Conservation (phyloP, 2,329 filamentous ascomycete species). For the Purpureocillium takamizusanense region DNA sequence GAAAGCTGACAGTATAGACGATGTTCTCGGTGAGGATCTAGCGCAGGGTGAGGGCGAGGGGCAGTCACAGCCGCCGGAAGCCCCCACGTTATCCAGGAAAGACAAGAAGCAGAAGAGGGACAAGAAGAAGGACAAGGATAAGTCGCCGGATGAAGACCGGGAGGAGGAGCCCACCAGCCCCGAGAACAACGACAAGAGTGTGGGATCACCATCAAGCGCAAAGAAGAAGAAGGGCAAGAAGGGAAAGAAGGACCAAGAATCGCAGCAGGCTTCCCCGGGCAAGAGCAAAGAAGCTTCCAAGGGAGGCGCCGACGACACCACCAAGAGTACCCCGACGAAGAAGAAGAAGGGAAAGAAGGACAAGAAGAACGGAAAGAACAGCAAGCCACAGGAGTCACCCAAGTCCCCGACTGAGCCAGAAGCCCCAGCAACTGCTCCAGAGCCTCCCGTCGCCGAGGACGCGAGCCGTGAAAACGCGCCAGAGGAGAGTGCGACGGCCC, state of each 20-base stretch:
- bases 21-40: background rate
- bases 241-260: constrained; percentile 12
- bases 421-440: background rate
- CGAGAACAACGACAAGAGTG: constrained; percentile 7
- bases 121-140: constrained; percentile 10
- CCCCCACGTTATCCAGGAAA: constrained; percentile 4
- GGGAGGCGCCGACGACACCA: constrained; percentile 7
- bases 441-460: background rate
- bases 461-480: background rate
- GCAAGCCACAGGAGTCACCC: constrained; percentile 10
- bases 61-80: background rate
- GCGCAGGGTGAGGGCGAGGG: constrained; percentile 2
- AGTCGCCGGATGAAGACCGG: constrained; percentile 1
- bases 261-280: constrained; percentile 4
- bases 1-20: background rate
- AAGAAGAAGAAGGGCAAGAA: constrained; percentile 14
- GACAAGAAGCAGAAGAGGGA: constrained; percentile 12
- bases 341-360: constrained; percentile 15
- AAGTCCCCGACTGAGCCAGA: background rate
- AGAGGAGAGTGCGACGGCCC: background rate
- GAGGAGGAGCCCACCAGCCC: constrained; percentile 8
- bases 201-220: constrained; percentile 7
- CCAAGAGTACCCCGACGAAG: constrained; percentile 5
- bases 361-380: constrained; percentile 8
- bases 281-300: constrained; percentile 9